Evolutionary conservation across 106 monocot species (phyloP), one percentile per base, ranked within the genome.

Genomic region (Apostasia ramifera): DNA sequence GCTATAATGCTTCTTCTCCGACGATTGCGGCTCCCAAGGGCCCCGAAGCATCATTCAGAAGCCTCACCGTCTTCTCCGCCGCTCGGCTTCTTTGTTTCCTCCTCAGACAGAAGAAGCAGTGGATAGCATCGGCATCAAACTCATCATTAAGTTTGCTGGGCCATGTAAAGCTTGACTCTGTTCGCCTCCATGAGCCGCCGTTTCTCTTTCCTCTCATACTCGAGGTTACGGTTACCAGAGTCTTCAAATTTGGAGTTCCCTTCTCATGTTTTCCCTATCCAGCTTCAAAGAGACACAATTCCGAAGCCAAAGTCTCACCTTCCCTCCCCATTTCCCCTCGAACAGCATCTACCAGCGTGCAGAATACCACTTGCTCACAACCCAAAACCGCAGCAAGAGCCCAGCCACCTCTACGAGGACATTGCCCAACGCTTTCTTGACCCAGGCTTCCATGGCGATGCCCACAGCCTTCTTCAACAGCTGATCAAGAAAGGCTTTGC

Each of bases 401-500:
- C 50, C 54, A 47, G 8, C 62, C n/a, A 14, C 10, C 46, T 67
- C 61, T 72, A 67, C 43, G 11, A 50, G 4, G 66, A 48, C 39
- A 6, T 76, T 14, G 4, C 55, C 53, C 54, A 40, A 5, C 60
- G 51, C 1, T 71, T 40, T 53, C 8, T 14, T 15, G 49, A 52
- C 55, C 55, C 26, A 6, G 5, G 53, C 57, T 8, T 53, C 51
- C 10, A 48, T 44, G 4, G 4, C 41, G 68, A 66, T 8, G 67
- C 81, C 53, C 54, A 80, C 54, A 62, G n/a, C 54, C 84, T 84
- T 46, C 86, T 90, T 40, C 59, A 74, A 14, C 56, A 58, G 58
- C 44, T 84, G 38, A 59, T 87, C 46, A 94, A 94, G 67, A 70
- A 63, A n/a, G 79, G 91, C 4, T 81, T 81, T 68, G 12, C 39